Evolutionary conservation across 768 basidiomycete genomes (phyloP).

Genomic region (Calocybe cyanea): DNA sequence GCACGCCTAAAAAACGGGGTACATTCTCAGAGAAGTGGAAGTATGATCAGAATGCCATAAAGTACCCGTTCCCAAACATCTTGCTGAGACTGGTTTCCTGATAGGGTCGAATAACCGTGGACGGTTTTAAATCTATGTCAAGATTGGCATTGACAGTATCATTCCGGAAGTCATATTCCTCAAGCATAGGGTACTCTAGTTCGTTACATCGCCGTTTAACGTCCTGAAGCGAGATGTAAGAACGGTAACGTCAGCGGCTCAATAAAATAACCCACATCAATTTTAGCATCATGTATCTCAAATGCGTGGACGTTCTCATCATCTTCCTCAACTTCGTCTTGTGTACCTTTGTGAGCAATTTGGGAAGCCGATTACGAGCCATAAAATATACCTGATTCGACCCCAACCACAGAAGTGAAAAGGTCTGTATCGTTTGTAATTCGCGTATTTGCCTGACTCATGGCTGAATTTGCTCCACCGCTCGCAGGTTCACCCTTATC

Average conservation of each 20-base stretch:
- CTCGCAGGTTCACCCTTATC: slow-evolving; percentile 47
- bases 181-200: slow-evolving; percentile 95
- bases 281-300: slow-evolving; percentile 90
- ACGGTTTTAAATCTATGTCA: slow-evolving; percentile 97
- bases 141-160: slow-evolving; percentile 95
- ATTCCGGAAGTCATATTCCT: slow-evolving; percentile 98
- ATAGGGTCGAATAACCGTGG: slow-evolving; percentile 95
- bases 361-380: neutral
- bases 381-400: slow-evolving; percentile 68
- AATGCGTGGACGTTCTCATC: slow-evolving; percentile 98
- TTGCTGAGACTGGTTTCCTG: slow-evolving; percentile 98
- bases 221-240: slow-evolving; percentile 46
- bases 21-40: slow-evolving; percentile 3
- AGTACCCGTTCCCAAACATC: slow-evolving; percentile 99
- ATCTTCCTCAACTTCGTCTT: slow-evolving; percentile 96
- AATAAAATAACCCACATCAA: slow-evolving; percentile 62
- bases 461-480: slow-evolving; percentile 18
- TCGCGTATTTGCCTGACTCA: slow-evolving; percentile 14
- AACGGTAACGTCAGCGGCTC: neutral
- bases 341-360: slow-evolving; percentile 23
- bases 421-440: slow-evolving; percentile 65
- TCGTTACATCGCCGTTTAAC: slow-evolving; percentile 97
- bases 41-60: slow-evolving; percentile 4
- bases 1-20: slow-evolving; percentile 59
- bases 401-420: slow-evolving; percentile 94